A percentile compares a stretch with the other conserved stretches of the same genome.
Conservation (phyloP, 805 yeast species). For the Starmerella kuoi region DNA sequence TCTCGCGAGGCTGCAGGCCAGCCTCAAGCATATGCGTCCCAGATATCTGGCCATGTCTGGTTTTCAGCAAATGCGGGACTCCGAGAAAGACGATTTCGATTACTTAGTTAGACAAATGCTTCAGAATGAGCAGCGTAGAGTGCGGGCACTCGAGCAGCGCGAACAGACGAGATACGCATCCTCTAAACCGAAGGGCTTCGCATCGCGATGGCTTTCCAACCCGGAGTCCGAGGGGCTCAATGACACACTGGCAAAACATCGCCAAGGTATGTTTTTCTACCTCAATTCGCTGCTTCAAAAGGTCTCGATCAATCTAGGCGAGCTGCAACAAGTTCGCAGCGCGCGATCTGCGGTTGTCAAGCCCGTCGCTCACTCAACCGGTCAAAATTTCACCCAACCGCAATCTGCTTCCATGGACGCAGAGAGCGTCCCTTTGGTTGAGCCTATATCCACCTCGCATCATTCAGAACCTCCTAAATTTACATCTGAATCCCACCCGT, state of each 20-base stretch:
- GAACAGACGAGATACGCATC: slow-evolving; percentile 13
- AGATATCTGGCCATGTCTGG: slow-evolving; percentile 26
- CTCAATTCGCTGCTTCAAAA: slow-evolving; percentile 26
- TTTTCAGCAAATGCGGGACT: slow-evolving; percentile 25
- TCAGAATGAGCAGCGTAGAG: slow-evolving; percentile 27
- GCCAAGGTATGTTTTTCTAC: slow-evolving; percentile 30
- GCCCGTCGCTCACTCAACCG: not conserved
- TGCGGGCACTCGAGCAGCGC: slow-evolving; percentile 19
- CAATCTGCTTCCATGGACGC: not conserved
- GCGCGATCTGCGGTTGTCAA: not conserved
- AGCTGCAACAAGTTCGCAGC: slow-evolving; percentile 28
- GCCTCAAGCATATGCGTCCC: slow-evolving; percentile 22
- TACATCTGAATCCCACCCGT: not conserved
- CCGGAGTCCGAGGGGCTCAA: slow-evolving; percentile 23
- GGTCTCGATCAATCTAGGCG: slow-evolving; percentile 27
- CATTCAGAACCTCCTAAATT: not conserved
- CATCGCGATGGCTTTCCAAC: slow-evolving; percentile 21
- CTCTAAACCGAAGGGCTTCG: slow-evolving; percentile 7
- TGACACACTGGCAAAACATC: slow-evolving; percentile 26
- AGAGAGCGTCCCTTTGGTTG: not conserved
- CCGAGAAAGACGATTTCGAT: slow-evolving; percentile 32
- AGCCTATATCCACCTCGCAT: no score
- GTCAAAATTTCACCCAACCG: not conserved
- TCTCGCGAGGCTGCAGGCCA: slow-evolving; percentile 12
- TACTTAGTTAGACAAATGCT: slow-evolving; percentile 29